These are phyloP conservation scores for Oryza meridionalis DNA, from an alignment of 176 grass and related monocot species.

Conservation along the genomic window DNA sequence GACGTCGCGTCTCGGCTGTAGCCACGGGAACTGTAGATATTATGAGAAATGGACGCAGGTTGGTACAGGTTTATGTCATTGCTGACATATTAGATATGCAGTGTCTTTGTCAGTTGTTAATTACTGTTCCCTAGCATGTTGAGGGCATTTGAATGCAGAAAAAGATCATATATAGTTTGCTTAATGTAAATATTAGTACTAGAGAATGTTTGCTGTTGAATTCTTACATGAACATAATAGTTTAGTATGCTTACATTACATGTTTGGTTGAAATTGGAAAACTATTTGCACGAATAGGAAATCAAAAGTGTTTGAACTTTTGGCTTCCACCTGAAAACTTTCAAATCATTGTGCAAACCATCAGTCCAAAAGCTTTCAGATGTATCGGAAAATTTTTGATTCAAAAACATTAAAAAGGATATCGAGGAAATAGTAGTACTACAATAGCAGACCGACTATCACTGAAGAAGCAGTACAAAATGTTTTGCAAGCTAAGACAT, in stretches of 20 bases:
- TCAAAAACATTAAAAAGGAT: too few relatives aligned
- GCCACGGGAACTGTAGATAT: slow-evolving; percentile 41
- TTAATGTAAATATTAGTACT: neutral
- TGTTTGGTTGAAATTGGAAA: neutral
- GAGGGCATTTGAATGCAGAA: slow-evolving; percentile 1
- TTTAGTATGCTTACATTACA: neutral
- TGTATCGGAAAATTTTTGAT: too few relatives aligned
- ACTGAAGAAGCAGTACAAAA: neutral
- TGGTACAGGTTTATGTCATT: slow-evolving; percentile 47
- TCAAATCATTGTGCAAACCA: neutral
- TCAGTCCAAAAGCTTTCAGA: too few relatives aligned
- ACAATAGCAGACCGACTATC: neutral
- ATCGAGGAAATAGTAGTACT: neutral
- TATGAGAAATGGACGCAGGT: slow-evolving; percentile 2
- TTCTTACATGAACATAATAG: neutral
- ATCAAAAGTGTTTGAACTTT: neutral
- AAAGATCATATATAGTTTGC: neutral
- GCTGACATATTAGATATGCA: slow-evolving; percentile 32
- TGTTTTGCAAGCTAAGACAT: neutral
- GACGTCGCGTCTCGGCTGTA: slow-evolving; percentile 5
- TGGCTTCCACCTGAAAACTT: neutral
- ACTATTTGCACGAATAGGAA: neutral
- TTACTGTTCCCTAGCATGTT: neutral
- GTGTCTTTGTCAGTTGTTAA: neutral
- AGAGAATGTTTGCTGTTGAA: neutral